Base-by-base conservation (phyloP, 768 basidiomycete species). In the Chalciporus sphaerocephalus region DNA sequence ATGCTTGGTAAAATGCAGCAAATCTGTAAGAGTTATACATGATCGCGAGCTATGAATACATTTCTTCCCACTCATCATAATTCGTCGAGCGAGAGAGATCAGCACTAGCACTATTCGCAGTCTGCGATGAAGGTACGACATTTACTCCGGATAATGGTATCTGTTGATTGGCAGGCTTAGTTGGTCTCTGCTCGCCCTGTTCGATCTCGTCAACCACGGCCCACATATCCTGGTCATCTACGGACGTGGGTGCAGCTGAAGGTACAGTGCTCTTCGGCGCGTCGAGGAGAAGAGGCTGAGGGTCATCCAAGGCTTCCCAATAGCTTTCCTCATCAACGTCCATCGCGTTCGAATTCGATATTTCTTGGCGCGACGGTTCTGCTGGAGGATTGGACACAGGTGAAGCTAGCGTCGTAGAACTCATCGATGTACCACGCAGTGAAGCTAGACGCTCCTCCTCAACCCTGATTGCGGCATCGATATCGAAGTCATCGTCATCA, bases 141-240 rank as follows among this genome's bases (percentile, higher is more conserved):
- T 46, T 54, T 13, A 58, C 57, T 5, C 62, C 51, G 21, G 65
- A 58, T 33, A 61, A 40, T 47, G 64, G 56, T 50, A 58, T 52
- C 30, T 50, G 58, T 7, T 38, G 27, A 28, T 45, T 30, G 38
- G 25, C 16, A 12, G 30, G 21, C 37, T 39, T 52, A 5, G 30
- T 32, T n/a, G 13, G 30, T n/a, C 46, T 46, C 35, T 33, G 47
- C 22, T 45, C 46, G 15, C 36, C 55, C 48, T 48, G 59, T 60
- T 80, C 81, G 25, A 80, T 64, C 57, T 86, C 80, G 32, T 74
- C 57, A 42, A 87, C 66, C 33, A 84, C 71, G 52, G 81, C 76
- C 82, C 89, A 89, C 75, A 88, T 78, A 6, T 87, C 86, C 33
- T 80, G 78, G 25, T 85, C 81, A 6, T 79, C 76, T 13, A 67